Evolutionary conservation across 1,284 basidiomycete genomes (phyloP).

Genomic region (Sparassis latifolia): DNA sequence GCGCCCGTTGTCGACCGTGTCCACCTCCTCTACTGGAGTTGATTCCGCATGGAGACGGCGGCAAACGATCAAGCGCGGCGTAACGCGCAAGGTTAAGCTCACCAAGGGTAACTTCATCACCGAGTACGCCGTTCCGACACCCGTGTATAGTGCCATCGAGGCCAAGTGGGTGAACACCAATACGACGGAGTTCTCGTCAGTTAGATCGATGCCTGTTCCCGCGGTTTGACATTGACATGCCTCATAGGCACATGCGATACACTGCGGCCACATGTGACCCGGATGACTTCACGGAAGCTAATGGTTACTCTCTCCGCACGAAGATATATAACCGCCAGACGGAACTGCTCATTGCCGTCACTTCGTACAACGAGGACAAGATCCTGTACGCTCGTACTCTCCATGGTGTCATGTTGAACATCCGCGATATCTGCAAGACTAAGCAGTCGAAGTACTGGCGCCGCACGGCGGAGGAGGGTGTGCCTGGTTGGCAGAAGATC

Average conservation of each 20-base stretch:
- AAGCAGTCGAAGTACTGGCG: slow-evolving; percentile 95
- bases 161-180: slow-evolving; percentile 66
- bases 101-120: slow-evolving; percentile 89
- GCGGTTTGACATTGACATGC: background rate
- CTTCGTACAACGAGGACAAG: slow-evolving; percentile 91
- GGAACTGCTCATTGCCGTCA: slow-evolving; percentile 89
- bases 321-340: slow-evolving; percentile 87
- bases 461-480: slow-evolving; percentile 77
- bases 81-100: slow-evolving; percentile 90
- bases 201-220: slow-evolving; percentile 10
- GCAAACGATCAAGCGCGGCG: slow-evolving; percentile 88
- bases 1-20: slow-evolving; percentile 59
- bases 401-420: slow-evolving; percentile 96
- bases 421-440: slow-evolving; percentile 96
- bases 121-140: slow-evolving; percentile 87
- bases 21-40: slow-evolving; percentile 56
- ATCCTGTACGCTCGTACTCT: slow-evolving; percentile 88
- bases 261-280: slow-evolving; percentile 92
- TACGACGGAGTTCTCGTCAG: slow-evolving; percentile 82
- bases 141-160: slow-evolving; percentile 83
- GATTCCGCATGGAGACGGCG: slow-evolving; percentile 79
- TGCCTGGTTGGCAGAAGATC: slow-evolving; percentile 90
- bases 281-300: slow-evolving; percentile 82
- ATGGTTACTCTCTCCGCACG: slow-evolving; percentile 80
- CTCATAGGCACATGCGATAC: slow-evolving; percentile 79